A percentile compares a stretch with the other conserved stretches of the same genome.
These are phyloP conservation scores for Xylaria venustula DNA, from an alignment of 495 filamentous ascomycete genomes.

Conservation along the genomic window DNA sequence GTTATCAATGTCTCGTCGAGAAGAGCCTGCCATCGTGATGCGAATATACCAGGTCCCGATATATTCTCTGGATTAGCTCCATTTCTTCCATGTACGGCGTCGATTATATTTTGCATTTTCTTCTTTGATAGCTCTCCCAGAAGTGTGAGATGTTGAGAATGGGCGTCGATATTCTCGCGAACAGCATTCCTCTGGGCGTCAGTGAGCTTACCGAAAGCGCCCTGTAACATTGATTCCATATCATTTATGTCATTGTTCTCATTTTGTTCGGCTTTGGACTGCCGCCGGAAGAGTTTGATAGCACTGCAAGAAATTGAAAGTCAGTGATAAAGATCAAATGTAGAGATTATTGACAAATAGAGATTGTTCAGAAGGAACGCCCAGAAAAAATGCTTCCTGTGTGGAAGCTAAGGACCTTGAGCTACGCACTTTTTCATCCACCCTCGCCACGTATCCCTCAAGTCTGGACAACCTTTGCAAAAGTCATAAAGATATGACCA, in stretches of 20 bases:
- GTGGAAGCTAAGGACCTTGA: too few species aligned
- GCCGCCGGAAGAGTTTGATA: constrained; percentile 1
- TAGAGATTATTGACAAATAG: not conserved
- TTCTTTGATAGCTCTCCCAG: constrained; percentile 47
- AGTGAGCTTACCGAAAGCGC: constrained; percentile 46
- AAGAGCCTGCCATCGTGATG: constrained; percentile 61
- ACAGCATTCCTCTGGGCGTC: constrained; percentile 32
- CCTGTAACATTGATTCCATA: constrained; percentile 43
- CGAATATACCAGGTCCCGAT: constrained; percentile 61
- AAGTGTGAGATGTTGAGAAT: constrained; percentile 51
- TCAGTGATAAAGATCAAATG: not conserved
- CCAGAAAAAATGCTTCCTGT: too few species aligned
- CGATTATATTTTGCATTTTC: constrained; percentile 46
- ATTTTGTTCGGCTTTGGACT: not conserved
- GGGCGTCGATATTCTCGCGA: constrained; percentile 45
- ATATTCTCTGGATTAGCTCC: constrained; percentile 17
- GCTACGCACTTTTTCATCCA: constrained; percentile 38
- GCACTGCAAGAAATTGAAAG: not conserved
- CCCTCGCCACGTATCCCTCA: constrained; percentile 48
- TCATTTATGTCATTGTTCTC: constrained; percentile 35
- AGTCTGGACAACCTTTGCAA: constrained; percentile 58
- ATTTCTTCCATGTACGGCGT: constrained; percentile 26
- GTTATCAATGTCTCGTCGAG: constrained; percentile 60
- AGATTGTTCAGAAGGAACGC: too few species aligned
- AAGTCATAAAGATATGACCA: constrained; percentile 65